Conservation (phyloP, 495 filamentous ascomycete genomes). For the Penicillium tannophilum region DNA sequence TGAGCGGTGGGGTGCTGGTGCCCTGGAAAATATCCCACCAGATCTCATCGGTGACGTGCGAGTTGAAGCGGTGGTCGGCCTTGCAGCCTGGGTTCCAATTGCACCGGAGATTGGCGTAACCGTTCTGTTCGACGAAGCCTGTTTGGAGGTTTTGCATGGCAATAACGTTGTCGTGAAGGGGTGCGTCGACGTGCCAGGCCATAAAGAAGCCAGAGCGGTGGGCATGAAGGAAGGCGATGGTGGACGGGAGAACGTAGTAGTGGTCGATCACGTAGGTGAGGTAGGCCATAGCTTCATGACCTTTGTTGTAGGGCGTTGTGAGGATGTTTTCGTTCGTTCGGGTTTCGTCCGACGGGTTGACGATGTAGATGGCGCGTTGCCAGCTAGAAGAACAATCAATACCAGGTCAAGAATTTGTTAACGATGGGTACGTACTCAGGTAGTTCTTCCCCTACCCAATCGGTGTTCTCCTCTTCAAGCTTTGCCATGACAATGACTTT, state of each 20-base stretch:
- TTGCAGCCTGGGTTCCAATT: constrained; percentile 65
- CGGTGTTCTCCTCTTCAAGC: constrained; percentile 55
- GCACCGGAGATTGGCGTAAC: constrained; percentile 69
- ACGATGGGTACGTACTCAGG: constrained; percentile 40
- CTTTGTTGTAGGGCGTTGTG: constrained; percentile 61
- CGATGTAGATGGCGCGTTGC: constrained; percentile 64
- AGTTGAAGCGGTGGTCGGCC: constrained; percentile 50
- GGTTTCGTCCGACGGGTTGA: constrained; percentile 57
- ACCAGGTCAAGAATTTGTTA: background rate
- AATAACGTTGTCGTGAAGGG: constrained; percentile 53
- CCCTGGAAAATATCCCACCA: constrained; percentile 59
- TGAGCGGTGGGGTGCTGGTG: constrained; percentile 53
- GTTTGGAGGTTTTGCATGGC: constrained; percentile 55
- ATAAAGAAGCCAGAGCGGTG: constrained; percentile 52
- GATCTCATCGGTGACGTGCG: constrained; percentile 57
- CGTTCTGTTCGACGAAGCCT: constrained; percentile 55
- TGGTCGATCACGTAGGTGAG: constrained; percentile 71
- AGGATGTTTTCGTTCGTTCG: constrained; percentile 43
- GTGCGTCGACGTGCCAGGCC: constrained; percentile 66
- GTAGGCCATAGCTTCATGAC: constrained; percentile 76
- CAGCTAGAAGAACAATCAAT: constrained; percentile 38
- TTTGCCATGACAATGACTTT: constrained; percentile 63
- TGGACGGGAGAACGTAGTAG: constrained; percentile 67
- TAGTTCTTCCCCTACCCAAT: constrained; percentile 61
- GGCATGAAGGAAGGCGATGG: constrained; percentile 68